Conservation (phyloP, 2,329 filamentous ascomycete species). For the Pyrenophora teres region DNA sequence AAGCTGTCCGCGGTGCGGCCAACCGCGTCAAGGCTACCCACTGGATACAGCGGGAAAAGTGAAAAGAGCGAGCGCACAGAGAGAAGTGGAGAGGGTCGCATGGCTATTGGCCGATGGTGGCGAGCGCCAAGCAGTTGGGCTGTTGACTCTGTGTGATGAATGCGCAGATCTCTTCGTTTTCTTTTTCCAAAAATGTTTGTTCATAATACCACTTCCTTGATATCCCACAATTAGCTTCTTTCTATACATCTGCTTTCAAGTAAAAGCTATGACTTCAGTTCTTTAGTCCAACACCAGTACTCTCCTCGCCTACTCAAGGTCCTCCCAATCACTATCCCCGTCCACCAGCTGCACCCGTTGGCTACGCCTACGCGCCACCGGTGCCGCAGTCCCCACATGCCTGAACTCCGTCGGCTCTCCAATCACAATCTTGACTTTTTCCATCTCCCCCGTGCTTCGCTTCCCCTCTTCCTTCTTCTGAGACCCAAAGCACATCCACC, state of each 20-base stretch:
- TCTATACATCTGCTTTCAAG: too few species aligned
- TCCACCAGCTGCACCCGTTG: neutral
- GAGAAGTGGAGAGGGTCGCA: too few species aligned
- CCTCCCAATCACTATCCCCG: conserved; percentile 6
- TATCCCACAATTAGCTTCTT: neutral
- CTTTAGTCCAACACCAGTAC: neutral
- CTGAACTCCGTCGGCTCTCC: neutral
- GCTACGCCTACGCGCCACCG: neutral
- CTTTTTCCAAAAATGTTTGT: neutral
- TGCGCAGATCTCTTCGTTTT: neutral
- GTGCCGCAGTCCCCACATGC: neutral
- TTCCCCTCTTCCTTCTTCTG: neutral
- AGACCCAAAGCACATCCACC: neutral
- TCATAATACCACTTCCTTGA: neutral
- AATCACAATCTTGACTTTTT: neutral
- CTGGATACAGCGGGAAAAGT: conserved; percentile 5
- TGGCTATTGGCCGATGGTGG: conserved; percentile 16
- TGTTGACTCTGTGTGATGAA: conserved; percentile 1
- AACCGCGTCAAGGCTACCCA: neutral
- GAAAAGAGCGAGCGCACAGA: neutral
- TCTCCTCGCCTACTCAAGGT: neutral
- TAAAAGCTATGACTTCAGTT: too few species aligned
- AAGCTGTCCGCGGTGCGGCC: neutral
- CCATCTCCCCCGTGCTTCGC: neutral
- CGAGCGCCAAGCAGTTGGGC: conserved; percentile 20